A percentile compares a stretch with the other conserved stretches of the same genome.
phyloP scores from a whole-genome alignment of 352 stramenopile genomes.

The Phytophthora lateralis region DNA sequence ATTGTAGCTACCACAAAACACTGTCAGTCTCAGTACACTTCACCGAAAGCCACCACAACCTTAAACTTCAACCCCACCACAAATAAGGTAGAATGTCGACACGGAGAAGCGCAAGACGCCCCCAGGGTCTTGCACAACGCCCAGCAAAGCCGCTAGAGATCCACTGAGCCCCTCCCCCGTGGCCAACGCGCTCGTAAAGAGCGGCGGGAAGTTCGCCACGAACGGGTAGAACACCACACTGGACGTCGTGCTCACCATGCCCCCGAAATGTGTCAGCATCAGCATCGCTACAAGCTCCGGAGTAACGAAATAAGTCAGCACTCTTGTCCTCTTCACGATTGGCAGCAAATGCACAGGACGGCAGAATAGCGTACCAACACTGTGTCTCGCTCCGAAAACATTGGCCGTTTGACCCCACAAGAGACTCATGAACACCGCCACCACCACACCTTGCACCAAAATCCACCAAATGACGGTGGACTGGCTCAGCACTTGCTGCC shows the following conservation, averaged over 20 bases:
- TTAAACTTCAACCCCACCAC: conserved; percentile 36
- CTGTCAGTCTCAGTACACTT: background rate
- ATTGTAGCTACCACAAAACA: conserved; percentile 40
- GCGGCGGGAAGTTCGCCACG: conserved; percentile 60
- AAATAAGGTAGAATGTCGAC: conserved; percentile 60
- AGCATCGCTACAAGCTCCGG: conserved; percentile 52
- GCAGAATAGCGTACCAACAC: conserved; percentile 37
- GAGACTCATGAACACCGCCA: conserved; percentile 58
- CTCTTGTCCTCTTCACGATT: background rate
- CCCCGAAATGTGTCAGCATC: conserved; percentile 63
- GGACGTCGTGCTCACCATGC: conserved; percentile 72
- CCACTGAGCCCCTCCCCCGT: conserved; percentile 74
- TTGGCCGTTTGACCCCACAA: conserved; percentile 57
- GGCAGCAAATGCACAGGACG: background rate
- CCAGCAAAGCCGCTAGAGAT: conserved; percentile 59
- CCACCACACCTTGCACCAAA: conserved; percentile 49
- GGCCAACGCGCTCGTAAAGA: conserved; percentile 69
- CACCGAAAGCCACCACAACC: background rate
- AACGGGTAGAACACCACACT: conserved; percentile 80
- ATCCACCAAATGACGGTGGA: conserved; percentile 62
- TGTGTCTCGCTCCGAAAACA: conserved; percentile 59
- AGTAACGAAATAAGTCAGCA: background rate
- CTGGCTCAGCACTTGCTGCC: conserved; percentile 48
- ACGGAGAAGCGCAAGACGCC: conserved; percentile 63
- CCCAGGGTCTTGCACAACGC: conserved; percentile 63